A percentile compares a stretch with the other conserved stretches of the same genome.
These are phyloP conservation scores for Tetrahymena thermophila DNA, from an alignment of 73 alveolate genomes.

Conservation along the genomic window DNA sequence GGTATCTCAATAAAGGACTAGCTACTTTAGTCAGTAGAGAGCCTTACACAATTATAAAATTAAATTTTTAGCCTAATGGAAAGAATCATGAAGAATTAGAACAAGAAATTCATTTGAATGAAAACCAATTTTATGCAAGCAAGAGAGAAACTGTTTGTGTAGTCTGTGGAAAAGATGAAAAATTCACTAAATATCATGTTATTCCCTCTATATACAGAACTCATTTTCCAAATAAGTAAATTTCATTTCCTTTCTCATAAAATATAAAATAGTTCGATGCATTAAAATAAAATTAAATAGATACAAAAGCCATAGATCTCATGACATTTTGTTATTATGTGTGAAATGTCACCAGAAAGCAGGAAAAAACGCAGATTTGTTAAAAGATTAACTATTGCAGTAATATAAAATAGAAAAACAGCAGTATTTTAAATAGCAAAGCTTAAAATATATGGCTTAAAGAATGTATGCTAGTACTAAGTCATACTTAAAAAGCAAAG, in stretches of 20 bases:
- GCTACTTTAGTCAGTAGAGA: conserved; percentile 22
- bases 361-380: conserved; percentile 56
- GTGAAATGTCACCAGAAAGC: conserved; percentile 92
- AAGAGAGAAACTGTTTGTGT: conserved; percentile 42
- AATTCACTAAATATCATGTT: conserved; percentile 30
- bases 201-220: not conserved
- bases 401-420: conserved; percentile 49
- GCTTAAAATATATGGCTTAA: not conserved
- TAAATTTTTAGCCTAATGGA: conserved; percentile 37
- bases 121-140: not conserved
- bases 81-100: conserved; percentile 15
- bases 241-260: not conserved
- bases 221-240: not conserved
- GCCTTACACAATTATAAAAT: conserved; percentile 2
- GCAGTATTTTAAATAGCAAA: not conserved
- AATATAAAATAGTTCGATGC: not conserved
- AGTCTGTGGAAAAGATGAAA: conserved; percentile 30
- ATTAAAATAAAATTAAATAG: conserved; percentile 7
- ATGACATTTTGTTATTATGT: conserved; percentile 92
- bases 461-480: not conserved
- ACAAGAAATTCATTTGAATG: not conserved
- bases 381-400: conserved; percentile 57
- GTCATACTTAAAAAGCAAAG: not conserved
- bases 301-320: conserved; percentile 88
- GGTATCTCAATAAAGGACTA: conserved; percentile 22